Evolutionary conservation across 768 basidiomycete genomes (phyloP), one percentile per base, ranked within the genome.

Genomic region (Galerina marginata): DNA sequence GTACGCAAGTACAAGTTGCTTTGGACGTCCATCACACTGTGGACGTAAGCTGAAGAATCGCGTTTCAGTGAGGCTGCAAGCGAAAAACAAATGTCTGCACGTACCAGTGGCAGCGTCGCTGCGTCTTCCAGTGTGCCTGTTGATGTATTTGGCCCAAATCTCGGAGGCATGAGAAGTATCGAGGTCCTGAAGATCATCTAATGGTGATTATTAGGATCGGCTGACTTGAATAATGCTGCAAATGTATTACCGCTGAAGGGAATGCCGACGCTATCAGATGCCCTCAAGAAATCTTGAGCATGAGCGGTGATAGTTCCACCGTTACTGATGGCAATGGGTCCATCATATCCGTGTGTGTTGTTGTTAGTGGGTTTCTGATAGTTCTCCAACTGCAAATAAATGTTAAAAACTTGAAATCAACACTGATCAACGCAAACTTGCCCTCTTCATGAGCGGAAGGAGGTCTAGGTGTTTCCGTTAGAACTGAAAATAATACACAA

Each of bases 101-200:
- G 37, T 67, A 85, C 86, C 87, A 46, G 87, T 87, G 2, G 88
- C 87, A 49, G 88, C 88, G 64, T 90, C 89, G 61, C 86, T 88
- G 52, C 88, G 86, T 62, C 89, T 78, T 59, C 89, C 89, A 38
- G 87, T 90, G 68, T 88, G 83, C 65, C 86, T 81, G 72, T 89
- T 89, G 79, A 90, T 88, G 68, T 89, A 90, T 70, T 90, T 90
- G 51, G 88, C 88, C 88, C 88, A 89, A 57, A 89, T 86, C 71
- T 89, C 89, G 56, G 88, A 81, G 23, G 77, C 87, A 64, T 89
- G 85, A 29, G 82, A 69, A 23, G 87, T 86, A 53, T 78, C 72
- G 42, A 88, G 77, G 71, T 89, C 88, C 81, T 89, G 88, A 48
- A 89, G 77, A 76, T 89, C 88, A 65, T 89, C 87, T 88, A n/a